Percentiles rank a stretch among this genome's conserved stretches.
Evolutionary conservation across 2,329 filamentous ascomycete species (phyloP).

Genomic region (Leptographium procerum): DNA sequence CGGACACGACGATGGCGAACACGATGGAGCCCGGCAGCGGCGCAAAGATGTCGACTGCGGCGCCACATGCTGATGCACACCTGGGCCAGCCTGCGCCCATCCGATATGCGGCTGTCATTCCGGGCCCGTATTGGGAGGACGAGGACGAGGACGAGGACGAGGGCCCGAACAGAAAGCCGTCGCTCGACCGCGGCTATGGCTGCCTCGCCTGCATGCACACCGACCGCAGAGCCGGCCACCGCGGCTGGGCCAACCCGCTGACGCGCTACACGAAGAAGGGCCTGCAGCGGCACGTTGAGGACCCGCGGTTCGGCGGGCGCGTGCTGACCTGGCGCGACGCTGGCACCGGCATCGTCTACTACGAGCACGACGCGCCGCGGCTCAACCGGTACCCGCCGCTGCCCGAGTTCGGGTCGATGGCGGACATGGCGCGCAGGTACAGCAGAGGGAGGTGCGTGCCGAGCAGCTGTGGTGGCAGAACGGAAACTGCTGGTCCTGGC

Average conservation of each 20-base stretch:
- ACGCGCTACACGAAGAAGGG: slow-evolving; percentile 8
- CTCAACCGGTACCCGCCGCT: slow-evolving; percentile 7
- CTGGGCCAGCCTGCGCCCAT: slow-evolving; percentile 6
- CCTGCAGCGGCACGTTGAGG: slow-evolving; percentile 9
- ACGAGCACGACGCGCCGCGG: slow-evolving; percentile 10
- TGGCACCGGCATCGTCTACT: neutral
- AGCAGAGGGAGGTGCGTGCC: neutral
- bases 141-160: neutral
- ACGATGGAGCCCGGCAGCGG: too few relatives aligned
- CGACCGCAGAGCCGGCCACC: slow-evolving; percentile 3
- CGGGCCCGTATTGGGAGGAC: slow-evolving; percentile 9
- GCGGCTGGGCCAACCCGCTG: slow-evolving; percentile 12
- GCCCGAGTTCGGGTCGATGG: slow-evolving; percentile 9
- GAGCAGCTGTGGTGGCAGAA: too few relatives aligned
- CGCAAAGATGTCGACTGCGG: too few relatives aligned
- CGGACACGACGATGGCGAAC: neutral
- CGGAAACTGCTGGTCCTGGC: neutral
- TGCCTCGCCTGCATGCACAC: slow-evolving; percentile 11
- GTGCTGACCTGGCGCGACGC: slow-evolving; percentile 7
- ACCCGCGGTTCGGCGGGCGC: slow-evolving; percentile 9
- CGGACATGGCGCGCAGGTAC: slow-evolving; percentile 9
- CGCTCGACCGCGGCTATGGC: slow-evolving; percentile 8
- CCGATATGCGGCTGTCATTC: slow-evolving; percentile 12
- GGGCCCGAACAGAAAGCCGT: neutral
- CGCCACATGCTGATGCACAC: neutral